Evolutionary conservation across 805 yeast species (phyloP), one percentile per base, ranked within the genome.

Genomic region (Yarrowia sp.): DNA sequence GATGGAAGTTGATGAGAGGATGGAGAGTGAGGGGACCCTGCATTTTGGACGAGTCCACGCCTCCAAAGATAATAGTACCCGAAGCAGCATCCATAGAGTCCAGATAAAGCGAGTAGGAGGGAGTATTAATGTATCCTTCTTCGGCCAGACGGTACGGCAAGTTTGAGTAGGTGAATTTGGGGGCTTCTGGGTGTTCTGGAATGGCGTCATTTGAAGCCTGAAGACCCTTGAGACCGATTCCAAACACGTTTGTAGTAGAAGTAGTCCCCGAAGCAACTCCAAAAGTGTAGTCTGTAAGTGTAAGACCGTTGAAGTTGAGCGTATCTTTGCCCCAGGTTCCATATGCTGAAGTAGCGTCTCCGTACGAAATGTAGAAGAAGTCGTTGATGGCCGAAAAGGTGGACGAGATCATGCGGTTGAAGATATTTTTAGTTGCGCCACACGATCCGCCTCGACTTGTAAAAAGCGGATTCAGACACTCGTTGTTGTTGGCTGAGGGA

Each of bases 261-360:
- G 54, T 43, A 70, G 75, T 81, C 48, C 81, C 72, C 35, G 83
- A 80, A 73, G 79, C 81, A 26, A 90, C 84, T 1, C 92, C 96
- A 30, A 69, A 67, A 10, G 62, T 62, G 56, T 67, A 68, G 21
- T 33, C 43, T 0, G 77, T 68, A 73, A 90, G 81, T 10, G 89
- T 83, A 41, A 87, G 75, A 62, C 77, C 76, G 1, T 78, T 68
- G 65, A 88, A 71, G 2, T 69, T 68, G 8, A 90, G 80, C 46
- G 76, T 76, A 70, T 90, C 97, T 49, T 78, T 73, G 17, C 86
- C 91, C 82, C 83, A 84, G 17, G 66, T 68, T 22, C 88, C 88
- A 5, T 67, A 67, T 6, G 67, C 67, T 2, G 84, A 84, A 65
- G 71, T 71, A 16, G 73, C 72, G 66, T 81, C 85, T 16, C 76